Percentiles rank a stretch among this genome's conserved stretches.
Conservation (phyloP, 2,329 filamentous ascomycete genomes). For the Moelleriella libera region DNA sequence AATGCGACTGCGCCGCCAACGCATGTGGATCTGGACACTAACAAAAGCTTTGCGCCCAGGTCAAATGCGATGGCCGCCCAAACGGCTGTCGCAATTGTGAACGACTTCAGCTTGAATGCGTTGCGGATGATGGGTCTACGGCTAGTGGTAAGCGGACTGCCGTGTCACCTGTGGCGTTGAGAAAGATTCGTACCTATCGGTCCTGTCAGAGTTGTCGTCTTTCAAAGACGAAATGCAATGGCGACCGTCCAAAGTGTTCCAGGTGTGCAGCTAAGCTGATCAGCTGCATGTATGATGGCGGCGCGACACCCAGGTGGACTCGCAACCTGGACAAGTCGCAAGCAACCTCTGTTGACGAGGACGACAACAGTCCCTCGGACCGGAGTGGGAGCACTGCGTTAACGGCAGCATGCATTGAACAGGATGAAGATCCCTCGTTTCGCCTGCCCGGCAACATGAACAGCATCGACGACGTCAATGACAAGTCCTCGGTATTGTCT, state of each 20-base stretch:
- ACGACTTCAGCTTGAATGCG: constrained; percentile 25
- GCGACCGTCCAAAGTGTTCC: constrained; percentile 23
- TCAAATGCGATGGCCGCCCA: constrained; percentile 26
- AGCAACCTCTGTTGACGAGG: not conserved
- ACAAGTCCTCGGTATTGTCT: constrained; percentile 1
- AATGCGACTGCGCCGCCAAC: not conserved
- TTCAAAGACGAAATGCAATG: constrained; percentile 27
- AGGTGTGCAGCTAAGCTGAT: constrained; percentile 18
- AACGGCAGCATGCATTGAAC: not conserved
- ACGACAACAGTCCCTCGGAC: not conserved
- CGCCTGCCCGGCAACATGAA: not conserved
- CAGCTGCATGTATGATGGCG: constrained; percentile 24
- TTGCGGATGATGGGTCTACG: constrained; percentile 19
- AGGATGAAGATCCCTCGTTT: not conserved
- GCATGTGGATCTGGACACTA: not conserved
- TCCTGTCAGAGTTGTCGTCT: constrained; percentile 24
- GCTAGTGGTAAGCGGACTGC: constrained; percentile 11
- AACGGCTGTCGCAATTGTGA: constrained; percentile 27
- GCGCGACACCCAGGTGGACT: constrained; percentile 21
- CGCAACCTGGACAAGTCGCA: constrained; percentile 14
- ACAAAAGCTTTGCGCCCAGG: constrained; percentile 10
- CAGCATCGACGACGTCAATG: not conserved
- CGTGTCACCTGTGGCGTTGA: constrained; percentile 14
- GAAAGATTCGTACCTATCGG: constrained; percentile 25
- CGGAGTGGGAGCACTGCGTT: not conserved